A percentile compares a stretch with the other conserved stretches of the same genome.
phyloP scores from a whole-genome alignment of 805 yeast genomes.

The Naumovozyma castellii region DNA sequence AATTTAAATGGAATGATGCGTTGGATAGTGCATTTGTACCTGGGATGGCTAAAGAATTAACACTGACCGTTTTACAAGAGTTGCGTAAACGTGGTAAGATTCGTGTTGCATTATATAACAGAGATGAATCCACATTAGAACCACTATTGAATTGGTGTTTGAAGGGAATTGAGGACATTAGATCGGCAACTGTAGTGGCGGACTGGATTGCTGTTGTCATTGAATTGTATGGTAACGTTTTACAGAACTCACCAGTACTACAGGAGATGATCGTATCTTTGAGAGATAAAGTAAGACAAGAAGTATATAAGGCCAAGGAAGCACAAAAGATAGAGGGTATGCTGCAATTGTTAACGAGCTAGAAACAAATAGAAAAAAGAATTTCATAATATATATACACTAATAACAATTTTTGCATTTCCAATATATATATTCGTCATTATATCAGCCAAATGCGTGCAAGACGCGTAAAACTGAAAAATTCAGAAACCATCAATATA shows the following conservation, averaged over 20 bases:
- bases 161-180: slow-evolving; percentile 68
- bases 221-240: slow-evolving; percentile 61
- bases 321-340: slow-evolving; percentile 88
- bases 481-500: too few species aligned
- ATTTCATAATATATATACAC: neutral
- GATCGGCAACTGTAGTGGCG: slow-evolving; percentile 50
- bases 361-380: neutral
- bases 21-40: slow-evolving; percentile 74
- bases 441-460: too few species aligned
- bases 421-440: slow-evolving; percentile 1
- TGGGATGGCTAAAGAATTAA: slow-evolving; percentile 71
- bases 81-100: slow-evolving; percentile 83
- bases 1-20: slow-evolving; percentile 89
- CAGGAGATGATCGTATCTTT: slow-evolving; percentile 61
- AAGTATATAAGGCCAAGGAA: slow-evolving; percentile 71
- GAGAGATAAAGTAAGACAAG: slow-evolving; percentile 51
- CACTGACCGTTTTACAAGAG: slow-evolving; percentile 77
- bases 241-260: slow-evolving; percentile 67
- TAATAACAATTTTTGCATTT: neutral
- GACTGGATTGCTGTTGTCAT: slow-evolving; percentile 69
- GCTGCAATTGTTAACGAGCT: slow-evolving; percentile 68
- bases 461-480: too few species aligned
- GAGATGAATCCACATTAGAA: slow-evolving; percentile 80
- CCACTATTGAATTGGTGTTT: slow-evolving; percentile 81
- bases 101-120: slow-evolving; percentile 63